Base-by-base conservation (phyloP, 768 basidiomycete genomes). In the Boletus huronensis region DNA sequence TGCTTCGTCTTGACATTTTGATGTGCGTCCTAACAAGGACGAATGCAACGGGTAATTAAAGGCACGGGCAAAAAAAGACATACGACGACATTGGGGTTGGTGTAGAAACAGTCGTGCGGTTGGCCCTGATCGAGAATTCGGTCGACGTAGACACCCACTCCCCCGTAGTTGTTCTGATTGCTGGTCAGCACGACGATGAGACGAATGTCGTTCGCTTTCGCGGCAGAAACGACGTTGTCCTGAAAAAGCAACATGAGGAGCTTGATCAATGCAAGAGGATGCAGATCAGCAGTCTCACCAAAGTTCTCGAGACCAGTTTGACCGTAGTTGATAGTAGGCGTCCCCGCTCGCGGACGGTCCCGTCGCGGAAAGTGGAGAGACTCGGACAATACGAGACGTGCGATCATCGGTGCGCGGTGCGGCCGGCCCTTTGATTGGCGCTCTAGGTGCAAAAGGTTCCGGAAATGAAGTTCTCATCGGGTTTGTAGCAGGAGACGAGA, bases 181-280 rank as follows among this genome's bases (percentile, higher is more conserved):
- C 62, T 62, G 9, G 65, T 65, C 58, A 65, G 45, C 16, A 62
- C 41, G 48, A 69, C 50, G 48, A 67, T 56, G 26, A 64, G 56
- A 31, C 38, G 56, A n/a, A 68, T 59, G 31, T 42, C 32, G 19
- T 62, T 58, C 5, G 39, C 53, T 52, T 67, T 64, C 26, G 26
- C 6, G 26, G 26, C 26, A 26, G 26, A n/a, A n/a, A n/a, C n/a
- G n/a, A n/a, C n/a, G n/a, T n/a, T n/a, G n/a, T n/a, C n/a, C n/a
- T n/a, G n/a, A n/a, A n/a, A n/a, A n/a, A n/a, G n/a, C 26, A 26
- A 26, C 6, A 6, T 6, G 26, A 6, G 26, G 26, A 26, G 6
- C 5, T 26, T 26, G 26, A 26, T 82, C 83, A 52, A 72, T 78
- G 0, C 79, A 55, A 6, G 6, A n/a, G n/a, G n/a, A n/a, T n/a